Evolutionary conservation across 2,329 filamentous ascomycete species (phyloP).

Genomic region (Zelopaecilomyces penicillatus): DNA sequence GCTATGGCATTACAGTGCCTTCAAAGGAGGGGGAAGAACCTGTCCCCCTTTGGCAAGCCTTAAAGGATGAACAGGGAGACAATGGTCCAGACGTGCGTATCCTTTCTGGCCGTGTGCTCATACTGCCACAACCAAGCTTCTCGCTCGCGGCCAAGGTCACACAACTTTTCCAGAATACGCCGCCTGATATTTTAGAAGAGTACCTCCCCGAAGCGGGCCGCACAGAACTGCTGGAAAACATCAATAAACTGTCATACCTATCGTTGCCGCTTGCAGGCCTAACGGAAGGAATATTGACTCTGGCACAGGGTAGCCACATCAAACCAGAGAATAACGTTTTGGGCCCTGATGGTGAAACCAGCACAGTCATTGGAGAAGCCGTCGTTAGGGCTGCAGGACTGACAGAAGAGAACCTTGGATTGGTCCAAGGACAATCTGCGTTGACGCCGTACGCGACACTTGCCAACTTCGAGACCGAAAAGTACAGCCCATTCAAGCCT

Average conservation of each 20-base stretch:
- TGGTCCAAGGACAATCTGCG: slow-evolving; percentile 17
- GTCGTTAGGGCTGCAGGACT: slow-evolving; percentile 13
- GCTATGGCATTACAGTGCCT: slow-evolving; percentile 3
- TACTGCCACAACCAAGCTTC: slow-evolving; percentile 32
- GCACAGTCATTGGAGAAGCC: neutral
- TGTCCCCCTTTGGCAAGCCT: neutral
- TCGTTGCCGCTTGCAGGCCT: slow-evolving; percentile 25
- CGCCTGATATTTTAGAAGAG: slow-evolving; percentile 11
- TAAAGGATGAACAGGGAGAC: neutral
- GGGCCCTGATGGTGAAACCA: slow-evolving; percentile 4
- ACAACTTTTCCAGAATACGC: slow-evolving; percentile 24
- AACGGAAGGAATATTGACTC: slow-evolving; percentile 23
- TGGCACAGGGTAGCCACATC: slow-evolving; percentile 27
- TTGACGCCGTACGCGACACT: slow-evolving; percentile 28
- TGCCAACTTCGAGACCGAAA: slow-evolving; percentile 13
- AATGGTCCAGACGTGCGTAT: slow-evolving; percentile 13
- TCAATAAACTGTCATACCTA: slow-evolving; percentile 12
- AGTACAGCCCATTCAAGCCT: slow-evolving; percentile 31
- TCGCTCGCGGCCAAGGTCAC: slow-evolving; percentile 21
- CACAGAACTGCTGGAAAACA: neutral
- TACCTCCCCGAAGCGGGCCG: slow-evolving; percentile 9
- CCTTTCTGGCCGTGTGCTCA: slow-evolving; percentile 27
- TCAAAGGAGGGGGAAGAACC: neutral
- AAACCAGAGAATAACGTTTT: slow-evolving; percentile 24
- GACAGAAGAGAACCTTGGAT: slow-evolving; percentile 9